Evolutionary conservation across 768 basidiomycete species (phyloP), one percentile per base, ranked within the genome.

Genomic region (Vararia minispora): DNA sequence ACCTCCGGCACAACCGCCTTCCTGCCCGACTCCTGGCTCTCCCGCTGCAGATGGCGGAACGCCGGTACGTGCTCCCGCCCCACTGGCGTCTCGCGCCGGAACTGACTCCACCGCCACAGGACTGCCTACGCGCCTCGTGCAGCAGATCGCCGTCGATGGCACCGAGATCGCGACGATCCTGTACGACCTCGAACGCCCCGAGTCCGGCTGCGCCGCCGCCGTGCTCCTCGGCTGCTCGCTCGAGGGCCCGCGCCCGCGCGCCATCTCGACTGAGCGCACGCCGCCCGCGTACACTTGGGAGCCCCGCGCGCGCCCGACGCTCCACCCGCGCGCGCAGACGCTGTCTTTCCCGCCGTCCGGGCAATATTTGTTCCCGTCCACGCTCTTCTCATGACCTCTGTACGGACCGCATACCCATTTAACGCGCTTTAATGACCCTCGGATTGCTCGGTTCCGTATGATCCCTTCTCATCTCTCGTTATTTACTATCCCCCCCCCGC

Each of bases 11-110:
- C 72, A 2, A 68, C 71, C 45, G 69, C 73, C 36, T 56, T 68
- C 40, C 62, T 86, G 33, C 81, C 84, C 29, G 80, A 84, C 43
- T 82, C 81, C 16, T 57, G 65, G 12, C 61, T 87, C 34, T 73
- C 55, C 50, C 64, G 73, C 42, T 81, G 81, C 57, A 70, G 78
- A 42, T 81, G 80, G 82, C 63, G 79, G 45, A 76, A 79, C 53
- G 57, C 69, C 44, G 59, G 81, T 84, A 52, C 56, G 80, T 69
- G 5, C 31, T 5, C 17, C 7, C 17, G 21, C 40, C 42, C 40
- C 37, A 20, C 33, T 42, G 33, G 18, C 34, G 14, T 40, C 42
- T 48, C 44, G 44, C 39, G 42, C 20, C 16, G 11, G n/a, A n/a
- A n/a, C n/a, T n/a, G n/a, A n/a, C n/a, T n/a, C n/a, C n/a, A n/a